Percentiles rank a stretch among this genome's conserved stretches.
Conservation (phyloP, 805 yeast species). For the Priceomyces fermenticarens region DNA sequence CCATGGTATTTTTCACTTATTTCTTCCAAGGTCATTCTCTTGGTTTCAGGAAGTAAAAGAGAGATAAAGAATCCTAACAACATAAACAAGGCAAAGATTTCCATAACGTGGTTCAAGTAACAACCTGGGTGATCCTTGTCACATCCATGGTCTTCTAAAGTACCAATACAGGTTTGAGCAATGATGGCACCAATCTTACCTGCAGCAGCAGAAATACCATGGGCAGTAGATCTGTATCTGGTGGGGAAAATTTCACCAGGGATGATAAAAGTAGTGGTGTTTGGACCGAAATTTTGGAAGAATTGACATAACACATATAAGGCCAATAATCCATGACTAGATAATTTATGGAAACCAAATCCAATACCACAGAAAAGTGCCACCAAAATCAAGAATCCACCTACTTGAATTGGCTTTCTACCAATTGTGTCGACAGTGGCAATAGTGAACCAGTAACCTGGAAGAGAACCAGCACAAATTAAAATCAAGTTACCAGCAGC, state of each 20-base stretch:
- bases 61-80: slow-evolving; percentile 68
- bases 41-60: slow-evolving; percentile 81
- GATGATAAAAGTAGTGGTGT: slow-evolving; percentile 84
- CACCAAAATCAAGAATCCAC: slow-evolving; percentile 73
- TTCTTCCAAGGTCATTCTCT: slow-evolving; percentile 86
- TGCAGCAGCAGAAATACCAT: slow-evolving; percentile 88
- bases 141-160: slow-evolving; percentile 78
- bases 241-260: slow-evolving; percentile 95
- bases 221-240: slow-evolving; percentile 93
- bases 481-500: slow-evolving; percentile 92
- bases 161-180: slow-evolving; percentile 86
- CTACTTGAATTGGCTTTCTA: slow-evolving; percentile 77
- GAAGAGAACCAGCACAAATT: slow-evolving; percentile 92
- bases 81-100: slow-evolving; percentile 91
- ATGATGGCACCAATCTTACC: slow-evolving; percentile 93
- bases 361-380: slow-evolving; percentile 75
- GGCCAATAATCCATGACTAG: slow-evolving; percentile 67
- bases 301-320: slow-evolving; percentile 79
- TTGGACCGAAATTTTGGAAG: slow-evolving; percentile 91
- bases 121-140: slow-evolving; percentile 58
- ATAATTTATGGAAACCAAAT: slow-evolving; percentile 72
- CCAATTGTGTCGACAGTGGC: slow-evolving; percentile 80
- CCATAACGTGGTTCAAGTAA: slow-evolving; percentile 91
- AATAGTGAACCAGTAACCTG: slow-evolving; percentile 88
- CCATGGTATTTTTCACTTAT: slow-evolving; percentile 79